phyloP scores from a whole-genome alignment of 2,329 filamentous ascomycete species.

The Diaporthe vaccinii region DNA sequence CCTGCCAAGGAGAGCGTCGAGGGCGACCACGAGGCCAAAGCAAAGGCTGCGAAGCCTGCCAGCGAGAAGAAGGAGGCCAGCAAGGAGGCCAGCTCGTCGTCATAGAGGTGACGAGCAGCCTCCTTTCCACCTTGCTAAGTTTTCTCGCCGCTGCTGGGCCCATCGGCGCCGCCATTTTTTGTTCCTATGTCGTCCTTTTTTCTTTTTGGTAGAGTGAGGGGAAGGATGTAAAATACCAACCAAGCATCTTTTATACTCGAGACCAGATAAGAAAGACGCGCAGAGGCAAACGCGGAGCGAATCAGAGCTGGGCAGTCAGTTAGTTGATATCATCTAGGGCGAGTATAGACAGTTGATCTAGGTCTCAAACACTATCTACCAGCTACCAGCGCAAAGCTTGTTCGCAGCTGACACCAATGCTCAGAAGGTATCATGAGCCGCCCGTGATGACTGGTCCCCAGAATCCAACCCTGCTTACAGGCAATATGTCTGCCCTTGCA shows the following conservation, averaged over 20 bases:
- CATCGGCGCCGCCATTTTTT: neutral
- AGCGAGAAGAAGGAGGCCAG: slow-evolving; percentile 73
- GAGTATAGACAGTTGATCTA: neutral
- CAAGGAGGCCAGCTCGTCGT: slow-evolving; percentile 16
- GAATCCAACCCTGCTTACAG: no score
- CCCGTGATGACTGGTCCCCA: no score
- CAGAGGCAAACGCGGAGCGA: neutral
- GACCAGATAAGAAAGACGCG: neutral
- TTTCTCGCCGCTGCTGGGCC: neutral
- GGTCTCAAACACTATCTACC: neutral
- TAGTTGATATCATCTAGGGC: neutral
- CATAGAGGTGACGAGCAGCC: slow-evolving; percentile 43
- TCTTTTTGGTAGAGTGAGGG: neutral
- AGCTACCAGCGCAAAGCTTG: neutral
- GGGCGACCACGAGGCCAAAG: slow-evolving; percentile 70
- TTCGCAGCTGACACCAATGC: neutral
- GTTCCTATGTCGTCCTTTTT: neutral
- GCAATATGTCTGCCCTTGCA: neutral
- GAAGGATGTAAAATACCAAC: slow-evolving; percentile 30
- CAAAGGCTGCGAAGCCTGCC: slow-evolving; percentile 70
- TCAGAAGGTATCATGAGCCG: neutral
- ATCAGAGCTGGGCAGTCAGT: neutral
- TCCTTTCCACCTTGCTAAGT: neutral
- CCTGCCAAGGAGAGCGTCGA: slow-evolving; percentile 66
- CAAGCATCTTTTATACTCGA: neutral